These are phyloP conservation scores for Lithohypha guttulata DNA, from an alignment of 2,329 filamentous ascomycete genomes.

Conservation along the genomic window DNA sequence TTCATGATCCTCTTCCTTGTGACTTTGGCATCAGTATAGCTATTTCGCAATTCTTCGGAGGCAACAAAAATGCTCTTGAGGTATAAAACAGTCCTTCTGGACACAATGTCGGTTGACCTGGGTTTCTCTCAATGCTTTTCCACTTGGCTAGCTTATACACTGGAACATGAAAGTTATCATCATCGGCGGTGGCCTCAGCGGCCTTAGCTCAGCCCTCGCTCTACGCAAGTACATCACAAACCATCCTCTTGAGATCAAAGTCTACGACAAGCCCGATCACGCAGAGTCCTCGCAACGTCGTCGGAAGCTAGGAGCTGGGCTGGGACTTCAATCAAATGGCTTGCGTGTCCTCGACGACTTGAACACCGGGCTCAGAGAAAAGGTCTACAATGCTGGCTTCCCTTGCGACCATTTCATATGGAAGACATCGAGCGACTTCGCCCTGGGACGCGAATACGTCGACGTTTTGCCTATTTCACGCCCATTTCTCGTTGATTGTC, in stretches of 20 bases:
- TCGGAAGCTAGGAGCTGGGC: conserved; percentile 25
- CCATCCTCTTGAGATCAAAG: background rate
- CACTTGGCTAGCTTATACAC: background rate
- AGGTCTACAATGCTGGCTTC: conserved; percentile 28
- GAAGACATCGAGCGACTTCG: conserved; percentile 24
- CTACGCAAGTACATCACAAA: background rate
- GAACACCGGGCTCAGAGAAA: conserved; percentile 25
- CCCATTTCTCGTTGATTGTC: conserved; percentile 28
- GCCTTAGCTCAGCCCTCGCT: background rate
- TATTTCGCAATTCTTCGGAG: background rate
- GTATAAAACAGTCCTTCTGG: background rate
- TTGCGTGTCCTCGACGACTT: conserved; percentile 29
- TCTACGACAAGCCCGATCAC: background rate
- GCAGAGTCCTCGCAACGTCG: background rate
- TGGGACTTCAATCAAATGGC: conserved; percentile 31
- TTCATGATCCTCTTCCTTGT: no score
- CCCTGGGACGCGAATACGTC: conserved; percentile 12
- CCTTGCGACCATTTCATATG: conserved; percentile 24
- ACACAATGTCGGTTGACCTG: background rate
- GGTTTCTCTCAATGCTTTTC: background rate
- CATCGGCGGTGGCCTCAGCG: conserved; percentile 1
- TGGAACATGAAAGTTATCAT: conserved; percentile 5
- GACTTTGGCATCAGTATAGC: no score
- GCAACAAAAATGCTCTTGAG: background rate
- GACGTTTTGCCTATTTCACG: conserved; percentile 28